Evolutionary conservation across 805 yeast species (phyloP), one percentile per base, ranked within the genome.

Genomic region (Monosporozyma yasuniensis): DNA sequence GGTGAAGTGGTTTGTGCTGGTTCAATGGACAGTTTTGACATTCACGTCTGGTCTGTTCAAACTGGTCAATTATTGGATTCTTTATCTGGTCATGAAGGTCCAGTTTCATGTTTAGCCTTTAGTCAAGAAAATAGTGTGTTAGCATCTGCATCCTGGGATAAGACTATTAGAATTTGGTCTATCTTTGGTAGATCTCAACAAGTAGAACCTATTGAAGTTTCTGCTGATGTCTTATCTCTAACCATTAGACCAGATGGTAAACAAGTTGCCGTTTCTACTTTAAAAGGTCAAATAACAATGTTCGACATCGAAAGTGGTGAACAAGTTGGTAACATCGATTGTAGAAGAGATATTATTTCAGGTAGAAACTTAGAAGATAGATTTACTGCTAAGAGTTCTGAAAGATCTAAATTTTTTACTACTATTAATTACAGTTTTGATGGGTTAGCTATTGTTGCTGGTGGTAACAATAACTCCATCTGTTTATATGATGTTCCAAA

Each of bases 1-100:
- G 99, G 98, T 30, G 99, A 93, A 68, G 83, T 93, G 47, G 93
- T 93, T 2, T 89, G 93, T 61, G 99, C 97, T 3, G 96, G 96
- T 1, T 86, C 96, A 3, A 73, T 82, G 42, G 96, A 90, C 62
- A 84, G 83, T 54, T 93, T 83, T 68, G 96, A 87, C 51, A 86
- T 93, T 52, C 90, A 86, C 62, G 88, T 93, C 32, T 93, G 99
- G 99, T 87, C 96, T 5, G 97, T 93, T 1, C 98, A 93, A 71
- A 90, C 97, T 0, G 84, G 95, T 1, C 96, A 90, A 64, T 71
- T 93, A 45, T 76, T 93, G 49, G 99, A 93, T 62, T 77, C 87
- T 14, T 72, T 93, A 46, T 72, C 90, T 4, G 99, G 99, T 10
- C 99, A 93, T 68, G 95, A 86, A 58, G 99, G 96, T 2, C 99